Conservation (phyloP, 2,329 filamentous ascomycete genomes). For the Colletotrichum zoysiae region DNA sequence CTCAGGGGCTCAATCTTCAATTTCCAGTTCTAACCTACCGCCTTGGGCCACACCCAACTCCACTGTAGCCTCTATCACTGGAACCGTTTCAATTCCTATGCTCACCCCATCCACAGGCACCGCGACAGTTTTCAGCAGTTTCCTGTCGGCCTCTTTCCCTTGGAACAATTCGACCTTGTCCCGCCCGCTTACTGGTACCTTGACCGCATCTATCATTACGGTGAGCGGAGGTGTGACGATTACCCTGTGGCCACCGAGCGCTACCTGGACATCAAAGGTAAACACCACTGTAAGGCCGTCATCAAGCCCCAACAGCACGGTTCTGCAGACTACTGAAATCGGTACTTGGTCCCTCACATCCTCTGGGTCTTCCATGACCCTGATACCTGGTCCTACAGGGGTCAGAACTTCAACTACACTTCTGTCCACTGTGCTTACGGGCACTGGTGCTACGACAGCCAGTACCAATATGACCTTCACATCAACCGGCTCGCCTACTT, state of each 20-base stretch:
- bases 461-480: not conserved
- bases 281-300: not conserved
- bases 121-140: not conserved
- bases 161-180: slow-evolving; percentile 20
- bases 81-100: slow-evolving; percentile 24
- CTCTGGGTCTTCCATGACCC: not conserved
- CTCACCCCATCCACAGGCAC: not conserved
- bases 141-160: slow-evolving; percentile 4
- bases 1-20: not conserved
- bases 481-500: not conserved
- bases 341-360: not conserved
- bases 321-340: slow-evolving; percentile 3
- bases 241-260: slow-evolving; percentile 10
- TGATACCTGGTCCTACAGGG: slow-evolving; percentile 1
- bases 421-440: slow-evolving; percentile 2
- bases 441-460: not conserved
- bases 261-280: not conserved
- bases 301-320: not conserved
- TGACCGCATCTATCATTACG: not conserved
- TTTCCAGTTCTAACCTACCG: not conserved
- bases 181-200: not conserved
- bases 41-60: slow-evolving; percentile 28
- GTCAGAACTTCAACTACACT: not conserved
- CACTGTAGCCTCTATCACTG: slow-evolving; percentile 16
- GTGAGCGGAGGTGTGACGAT: not conserved